Evolutionary conservation across 2,329 filamentous ascomycete species (phyloP).

Genomic region (Pochonia chlamydosporia): DNA sequence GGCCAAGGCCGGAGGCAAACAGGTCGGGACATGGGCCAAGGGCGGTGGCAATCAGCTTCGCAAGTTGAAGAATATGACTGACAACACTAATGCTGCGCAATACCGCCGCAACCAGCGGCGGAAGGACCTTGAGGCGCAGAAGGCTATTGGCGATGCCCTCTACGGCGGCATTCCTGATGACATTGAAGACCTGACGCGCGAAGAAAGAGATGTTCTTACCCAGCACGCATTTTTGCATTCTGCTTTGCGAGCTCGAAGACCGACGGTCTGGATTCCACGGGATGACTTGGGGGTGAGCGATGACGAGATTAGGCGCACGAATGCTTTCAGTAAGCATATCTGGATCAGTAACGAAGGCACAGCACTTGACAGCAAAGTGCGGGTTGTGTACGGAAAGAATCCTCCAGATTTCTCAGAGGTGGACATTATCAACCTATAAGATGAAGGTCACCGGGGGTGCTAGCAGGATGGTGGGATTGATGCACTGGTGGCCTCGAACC

Average conservation of each 20-base stretch:
- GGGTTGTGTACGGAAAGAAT: conserved; percentile 77
- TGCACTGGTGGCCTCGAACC: not conserved
- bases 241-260: conserved; percentile 75
- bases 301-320: conserved; percentile 79
- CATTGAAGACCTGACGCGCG: conserved; percentile 87
- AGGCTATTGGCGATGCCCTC: conserved; percentile 69
- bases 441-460: not conserved
- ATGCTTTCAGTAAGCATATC: conserved; percentile 69
- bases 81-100: conserved; percentile 34
- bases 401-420: conserved; percentile 87
- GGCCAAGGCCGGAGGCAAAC: conserved; percentile 29
- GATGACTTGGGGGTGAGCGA: conserved; percentile 88
- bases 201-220: conserved; percentile 80
- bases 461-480: too few species aligned
- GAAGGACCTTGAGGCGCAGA: conserved; percentile 67
- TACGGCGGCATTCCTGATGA: conserved; percentile 88
- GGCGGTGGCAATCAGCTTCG: conserved; percentile 43
- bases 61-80: conserved; percentile 30
- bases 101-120: conserved; percentile 43
- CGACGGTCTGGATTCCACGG: conserved; percentile 88
- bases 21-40: conserved; percentile 29
- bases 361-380: conserved; percentile 74
- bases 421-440: conserved; percentile 73
- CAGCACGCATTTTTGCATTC: conserved; percentile 87
- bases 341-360: conserved; percentile 95